A percentile compares a stretch with the other conserved stretches of the same genome.
Conservation (phyloP, 164 flowering plant genomes). For the Euptelea pleiosperma region DNA sequence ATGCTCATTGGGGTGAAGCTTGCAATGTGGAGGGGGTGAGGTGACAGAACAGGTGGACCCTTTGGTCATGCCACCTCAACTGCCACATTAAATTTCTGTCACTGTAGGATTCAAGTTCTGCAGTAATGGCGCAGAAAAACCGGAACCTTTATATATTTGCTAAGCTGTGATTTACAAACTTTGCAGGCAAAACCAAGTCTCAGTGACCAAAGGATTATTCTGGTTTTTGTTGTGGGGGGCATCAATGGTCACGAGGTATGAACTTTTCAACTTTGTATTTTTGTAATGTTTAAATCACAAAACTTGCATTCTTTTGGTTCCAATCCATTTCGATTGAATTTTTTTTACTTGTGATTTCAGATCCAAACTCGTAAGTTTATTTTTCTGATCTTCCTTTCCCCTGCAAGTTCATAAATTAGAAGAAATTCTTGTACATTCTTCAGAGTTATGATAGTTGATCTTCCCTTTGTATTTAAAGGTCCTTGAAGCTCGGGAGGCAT, state of each 20-base stretch:
- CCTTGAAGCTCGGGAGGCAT: constrained; percentile 73
- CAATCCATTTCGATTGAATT: background rate
- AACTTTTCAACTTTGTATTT: constrained; percentile 6
- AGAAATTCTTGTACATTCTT: background rate
- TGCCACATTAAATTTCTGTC: too few species aligned
- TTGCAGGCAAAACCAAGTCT: constrained; percentile 87
- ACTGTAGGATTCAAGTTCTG: too few species aligned
- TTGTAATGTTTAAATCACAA: background rate
- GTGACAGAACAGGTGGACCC: too few species aligned
- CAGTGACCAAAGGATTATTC: constrained; percentile 71
- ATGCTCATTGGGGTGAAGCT: too few species aligned
- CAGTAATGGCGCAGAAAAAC: background rate
- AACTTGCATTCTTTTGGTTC: background rate
- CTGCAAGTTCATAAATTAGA: background rate
- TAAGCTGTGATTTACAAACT: constrained; percentile 6
- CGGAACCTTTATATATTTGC: background rate
- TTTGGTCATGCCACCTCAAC: too few species aligned
- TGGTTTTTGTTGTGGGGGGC: constrained; percentile 89
- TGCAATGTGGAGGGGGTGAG: too few species aligned
- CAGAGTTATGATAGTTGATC: background rate
- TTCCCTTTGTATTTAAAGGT: constrained; percentile 42
- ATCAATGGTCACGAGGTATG: constrained; percentile 82
- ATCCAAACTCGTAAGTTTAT: too few species aligned
- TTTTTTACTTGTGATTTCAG: background rate
- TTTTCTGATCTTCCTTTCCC: background rate